A percentile compares a stretch with the other conserved stretches of the same genome.
These are phyloP conservation scores for Aspergillus ruber DNA, from an alignment of 2,329 filamentous ascomycete genomes.

Conservation along the genomic window DNA sequence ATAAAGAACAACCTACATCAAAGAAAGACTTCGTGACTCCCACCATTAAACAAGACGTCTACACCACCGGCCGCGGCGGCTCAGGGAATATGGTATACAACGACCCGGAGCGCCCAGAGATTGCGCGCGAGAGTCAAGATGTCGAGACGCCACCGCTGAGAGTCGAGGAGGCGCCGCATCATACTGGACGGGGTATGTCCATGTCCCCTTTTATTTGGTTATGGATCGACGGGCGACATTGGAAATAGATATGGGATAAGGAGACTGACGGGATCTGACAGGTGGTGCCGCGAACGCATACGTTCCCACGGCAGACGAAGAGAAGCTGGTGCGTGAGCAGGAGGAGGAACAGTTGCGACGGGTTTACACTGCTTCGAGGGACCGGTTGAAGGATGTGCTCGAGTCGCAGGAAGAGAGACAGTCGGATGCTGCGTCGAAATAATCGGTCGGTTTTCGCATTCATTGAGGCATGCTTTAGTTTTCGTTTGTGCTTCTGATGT, in stretches of 20 bases:
- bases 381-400: conserved; percentile 22
- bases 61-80: conserved; percentile 85
- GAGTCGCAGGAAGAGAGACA: conserved; percentile 15
- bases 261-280: conserved; percentile 4
- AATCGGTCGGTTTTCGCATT: not conserved
- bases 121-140: conserved; percentile 76
- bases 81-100: conserved; percentile 81
- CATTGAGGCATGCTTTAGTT: not conserved
- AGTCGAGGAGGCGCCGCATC: conserved; percentile 33
- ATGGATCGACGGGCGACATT: not conserved
- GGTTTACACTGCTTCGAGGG: conserved; percentile 22
- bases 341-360: conserved; percentile 27
- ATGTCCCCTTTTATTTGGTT: no score
- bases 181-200: conserved; percentile 40
- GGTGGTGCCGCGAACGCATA: conserved; percentile 34
- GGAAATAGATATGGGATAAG: not conserved
- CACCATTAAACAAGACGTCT: conserved; percentile 71
- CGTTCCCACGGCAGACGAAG: conserved; percentile 19
- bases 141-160: conserved; percentile 53
- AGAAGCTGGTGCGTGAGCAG: conserved; percentile 21
- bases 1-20: conserved; percentile 36
- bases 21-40: conserved; percentile 71
- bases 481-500: not conserved
- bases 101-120: conserved; percentile 57
- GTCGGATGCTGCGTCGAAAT: conserved; percentile 4